Conservation (phyloP, 2,329 filamentous ascomycete genomes). For the Arthroderma sp. region DNA sequence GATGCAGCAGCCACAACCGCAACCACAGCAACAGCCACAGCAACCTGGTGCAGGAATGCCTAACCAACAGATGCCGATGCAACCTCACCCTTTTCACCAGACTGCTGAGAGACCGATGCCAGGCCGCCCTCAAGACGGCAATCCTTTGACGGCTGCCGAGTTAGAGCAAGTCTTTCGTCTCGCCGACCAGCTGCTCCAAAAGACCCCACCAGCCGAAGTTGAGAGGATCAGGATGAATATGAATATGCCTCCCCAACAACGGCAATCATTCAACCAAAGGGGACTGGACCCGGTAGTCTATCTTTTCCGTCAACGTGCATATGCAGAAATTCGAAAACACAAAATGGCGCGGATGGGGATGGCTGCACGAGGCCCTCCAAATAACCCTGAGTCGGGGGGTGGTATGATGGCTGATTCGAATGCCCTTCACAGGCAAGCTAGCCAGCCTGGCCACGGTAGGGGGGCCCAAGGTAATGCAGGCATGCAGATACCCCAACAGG, state of each 20-base stretch:
- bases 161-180: conserved; percentile 32
- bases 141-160: conserved; percentile 27
- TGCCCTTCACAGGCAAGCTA: conserved; percentile 20
- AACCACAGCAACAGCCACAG: conserved; percentile 9
- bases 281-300: conserved; percentile 38
- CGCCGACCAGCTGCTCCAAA: conserved; percentile 35
- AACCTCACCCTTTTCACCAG: conserved; percentile 15
- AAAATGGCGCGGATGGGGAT: conserved; percentile 22
- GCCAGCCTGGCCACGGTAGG: not conserved
- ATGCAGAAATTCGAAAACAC: conserved; percentile 27
- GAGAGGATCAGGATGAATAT: conserved; percentile 37
- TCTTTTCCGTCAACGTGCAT: conserved; percentile 38
- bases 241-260: conserved; percentile 35
- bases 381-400: conserved; percentile 23
- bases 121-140: conserved; percentile 21
- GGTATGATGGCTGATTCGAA: conserved; percentile 19
- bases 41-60: conserved; percentile 5
- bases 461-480: conserved; percentile 21
- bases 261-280: conserved; percentile 31
- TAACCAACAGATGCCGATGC: conserved; percentile 11
- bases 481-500: conserved; percentile 21
- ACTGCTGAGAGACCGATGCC: conserved; percentile 19
- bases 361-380: conserved; percentile 17
- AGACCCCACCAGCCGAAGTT: conserved; percentile 31
- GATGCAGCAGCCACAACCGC: conserved; percentile 17